Evolutionary conservation across 805 yeast species (phyloP), one percentile per base, ranked within the genome.

Genomic region (Cyberlindnera subsufficiens): DNA sequence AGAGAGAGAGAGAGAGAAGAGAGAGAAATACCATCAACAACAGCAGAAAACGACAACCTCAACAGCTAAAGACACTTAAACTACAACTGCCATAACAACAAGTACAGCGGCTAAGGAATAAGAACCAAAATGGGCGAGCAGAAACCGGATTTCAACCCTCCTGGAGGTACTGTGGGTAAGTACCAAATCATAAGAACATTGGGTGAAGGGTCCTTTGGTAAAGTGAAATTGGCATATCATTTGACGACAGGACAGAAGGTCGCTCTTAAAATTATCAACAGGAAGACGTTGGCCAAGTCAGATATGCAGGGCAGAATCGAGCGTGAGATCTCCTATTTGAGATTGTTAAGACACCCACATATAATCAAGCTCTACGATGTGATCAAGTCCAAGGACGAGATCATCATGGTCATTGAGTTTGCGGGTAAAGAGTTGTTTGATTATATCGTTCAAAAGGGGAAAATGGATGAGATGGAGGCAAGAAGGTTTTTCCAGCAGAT

Each of bases 301-400:
- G 98, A 90, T 65, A 90, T 90, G 98, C 96, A 90, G 60, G 97
- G 97, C 22, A 74, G 98, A 49, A 82, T 91, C 25, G 98, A 91
- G 69, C 74, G 98, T 54, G 98, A 91, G 63, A 91, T 91, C 41
- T 82, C 95, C 11, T 91, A 91, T 61, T 70, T 91, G 51, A 71
- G 97, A 42, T 71, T 91, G 44, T 71, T 91, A 47, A 79, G 96
- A 63, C 98, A 91, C 65, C 97, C 96, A 4, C 98, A 91, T 64
- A 91, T 91, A 64, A 91, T 91, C 68, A 91, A 91, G 65, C 71
- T 91, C 39, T 90, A 89, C 66, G 98, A 91, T 63, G 98, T 91
- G 35, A 90, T 91, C 61, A 90, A 90, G 64, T 85, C 95, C 35
- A 86, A 86, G 55, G 96, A 91, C 55, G 98, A 91, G 59, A 91